phyloP scores from a whole-genome alignment of 1,284 basidiomycete species.

The Microbotryum silenes-acaulis region DNA sequence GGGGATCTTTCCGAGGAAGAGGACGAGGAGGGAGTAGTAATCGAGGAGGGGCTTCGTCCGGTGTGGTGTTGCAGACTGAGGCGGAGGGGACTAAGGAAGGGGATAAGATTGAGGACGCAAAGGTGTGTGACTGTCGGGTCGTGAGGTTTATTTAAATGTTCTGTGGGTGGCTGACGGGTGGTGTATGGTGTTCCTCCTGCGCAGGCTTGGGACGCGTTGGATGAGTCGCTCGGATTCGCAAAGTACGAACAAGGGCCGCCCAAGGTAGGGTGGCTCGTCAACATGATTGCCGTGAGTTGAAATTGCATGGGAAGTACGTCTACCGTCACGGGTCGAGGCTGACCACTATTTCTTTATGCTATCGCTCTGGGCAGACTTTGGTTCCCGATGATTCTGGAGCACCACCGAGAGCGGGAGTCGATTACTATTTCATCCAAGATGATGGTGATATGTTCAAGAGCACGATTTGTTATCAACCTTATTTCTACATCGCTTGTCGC shows the following conservation, averaged over 20 bases:
- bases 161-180: neutral
- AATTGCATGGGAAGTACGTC: neutral
- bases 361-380: slow-evolving; percentile 54
- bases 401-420: slow-evolving; percentile 78
- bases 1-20: neutral
- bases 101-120: slow-evolving; percentile 72
- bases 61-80: slow-evolving; percentile 47
- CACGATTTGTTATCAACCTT: slow-evolving; percentile 87
- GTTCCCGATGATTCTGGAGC: slow-evolving; percentile 74
- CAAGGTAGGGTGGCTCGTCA: slow-evolving; percentile 83
- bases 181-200: neutral
- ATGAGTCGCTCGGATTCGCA: slow-evolving; percentile 85
- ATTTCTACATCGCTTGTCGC: slow-evolving; percentile 81
- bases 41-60: slow-evolving; percentile 1
- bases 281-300: slow-evolving; percentile 85
- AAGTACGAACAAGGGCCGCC: slow-evolving; percentile 52
- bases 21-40: neutral
- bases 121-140: slow-evolving; percentile 41
- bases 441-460: slow-evolving; percentile 93
- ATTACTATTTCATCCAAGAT: slow-evolving; percentile 97
- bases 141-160: neutral
- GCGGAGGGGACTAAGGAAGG: slow-evolving; percentile 68
- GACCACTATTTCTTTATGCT: neutral
- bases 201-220: slow-evolving; percentile 64
- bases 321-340: neutral